Evolutionary conservation across 139 green algal species (phyloP).

Genomic region (Micractinium conductrix): DNA sequence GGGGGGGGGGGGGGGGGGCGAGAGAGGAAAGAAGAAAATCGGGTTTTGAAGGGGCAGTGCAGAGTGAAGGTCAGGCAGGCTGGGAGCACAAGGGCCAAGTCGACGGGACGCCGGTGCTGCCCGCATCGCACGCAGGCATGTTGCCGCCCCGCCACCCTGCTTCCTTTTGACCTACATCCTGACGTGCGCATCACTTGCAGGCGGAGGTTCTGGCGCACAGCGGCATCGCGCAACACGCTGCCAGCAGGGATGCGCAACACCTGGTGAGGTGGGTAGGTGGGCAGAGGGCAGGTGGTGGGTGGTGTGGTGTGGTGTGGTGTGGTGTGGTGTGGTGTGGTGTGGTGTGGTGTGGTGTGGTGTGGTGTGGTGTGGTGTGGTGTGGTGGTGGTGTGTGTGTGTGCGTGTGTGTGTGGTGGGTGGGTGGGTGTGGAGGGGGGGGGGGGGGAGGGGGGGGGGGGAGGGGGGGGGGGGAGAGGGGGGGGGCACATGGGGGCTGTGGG

Average conservation of each 20-base stretch:
- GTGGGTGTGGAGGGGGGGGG: too few relatives aligned
- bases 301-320: too few relatives aligned
- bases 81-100: too few relatives aligned
- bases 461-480: background rate
- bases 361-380: too few relatives aligned
- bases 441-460: background rate
- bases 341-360: too few relatives aligned
- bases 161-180: constrained; percentile 42
- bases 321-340: too few relatives aligned
- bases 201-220: constrained; percentile 79
- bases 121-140: too few relatives aligned
- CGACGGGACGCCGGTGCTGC: too few relatives aligned
- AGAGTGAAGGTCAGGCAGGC: background rate
- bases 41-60: too few relatives aligned
- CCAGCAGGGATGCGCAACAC: constrained; percentile 61
- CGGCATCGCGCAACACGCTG: constrained; percentile 64
- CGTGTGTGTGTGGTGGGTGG: too few relatives aligned
- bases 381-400: too few relatives aligned
- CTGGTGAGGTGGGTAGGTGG: background rate
- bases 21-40: background rate
- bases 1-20: background rate
- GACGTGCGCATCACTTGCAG: constrained; percentile 60
- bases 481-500: background rate
- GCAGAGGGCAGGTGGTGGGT: background rate
- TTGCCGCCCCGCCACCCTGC: background rate